Percentiles rank a stretch among this genome's conserved stretches.
phyloP scores from a whole-genome alignment of 352 stramenopile species.

The Phytophthora crassamura region DNA sequence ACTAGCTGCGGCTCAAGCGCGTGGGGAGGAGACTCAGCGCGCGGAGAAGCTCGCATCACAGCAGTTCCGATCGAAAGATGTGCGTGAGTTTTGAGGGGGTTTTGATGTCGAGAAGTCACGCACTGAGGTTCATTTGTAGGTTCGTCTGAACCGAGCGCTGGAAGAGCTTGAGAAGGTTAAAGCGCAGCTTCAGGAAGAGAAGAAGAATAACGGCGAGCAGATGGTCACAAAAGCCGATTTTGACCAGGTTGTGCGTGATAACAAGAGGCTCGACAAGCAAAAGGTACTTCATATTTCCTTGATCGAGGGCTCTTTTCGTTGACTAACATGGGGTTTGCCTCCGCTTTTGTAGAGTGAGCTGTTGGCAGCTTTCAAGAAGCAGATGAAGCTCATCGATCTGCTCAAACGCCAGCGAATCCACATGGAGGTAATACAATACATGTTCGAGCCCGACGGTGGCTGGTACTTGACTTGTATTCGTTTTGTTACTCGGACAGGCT shows the following conservation, averaged over 20 bases:
- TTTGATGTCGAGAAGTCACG: neutral
- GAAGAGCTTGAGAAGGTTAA: conserved; percentile 84
- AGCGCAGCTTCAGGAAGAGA: conserved; percentile 66
- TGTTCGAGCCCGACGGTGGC: neutral
- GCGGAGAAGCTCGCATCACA: conserved; percentile 70
- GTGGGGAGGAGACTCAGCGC: conserved; percentile 59
- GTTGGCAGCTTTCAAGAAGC: conserved; percentile 82
- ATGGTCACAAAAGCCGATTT: conserved; percentile 61
- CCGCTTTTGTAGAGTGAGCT: conserved; percentile 55
- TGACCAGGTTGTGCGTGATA: conserved; percentile 67
- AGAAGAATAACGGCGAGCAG: conserved; percentile 51
- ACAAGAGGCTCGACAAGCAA: conserved; percentile 85
- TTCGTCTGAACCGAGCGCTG: conserved; percentile 76
- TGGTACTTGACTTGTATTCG: conserved; percentile 19
- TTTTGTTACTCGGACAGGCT: conserved; percentile 38
- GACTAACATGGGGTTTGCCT: conserved; percentile 5
- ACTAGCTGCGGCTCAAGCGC: conserved; percentile 51
- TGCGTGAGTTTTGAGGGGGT: conserved; percentile 9
- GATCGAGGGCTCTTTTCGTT: neutral
- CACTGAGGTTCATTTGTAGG: conserved; percentile 30
- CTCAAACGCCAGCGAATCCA: conserved; percentile 87
- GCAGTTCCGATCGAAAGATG: conserved; percentile 82
- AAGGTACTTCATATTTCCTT: conserved; percentile 46
- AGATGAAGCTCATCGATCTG: conserved; percentile 90
- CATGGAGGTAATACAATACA: conserved; percentile 64